Percentiles rank a stretch among this genome's conserved stretches.
These are phyloP conservation scores for Solanum gandarillasii DNA, from an alignment of 257 asterid species.

Conservation along the genomic window DNA sequence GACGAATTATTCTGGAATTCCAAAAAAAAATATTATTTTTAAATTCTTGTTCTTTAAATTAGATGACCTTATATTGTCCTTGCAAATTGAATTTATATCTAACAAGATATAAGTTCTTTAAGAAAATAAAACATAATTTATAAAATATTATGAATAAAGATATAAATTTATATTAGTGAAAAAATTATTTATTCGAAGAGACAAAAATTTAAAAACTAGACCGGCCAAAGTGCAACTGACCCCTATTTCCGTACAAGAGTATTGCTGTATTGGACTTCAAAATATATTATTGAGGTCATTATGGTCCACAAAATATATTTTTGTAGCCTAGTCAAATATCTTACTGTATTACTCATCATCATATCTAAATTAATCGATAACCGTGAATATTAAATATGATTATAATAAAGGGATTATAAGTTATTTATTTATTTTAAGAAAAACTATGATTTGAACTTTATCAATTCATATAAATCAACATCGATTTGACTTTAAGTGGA, in stretches of 20 bases:
- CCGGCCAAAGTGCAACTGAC: not conserved
- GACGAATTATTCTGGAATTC: fast-evolving
- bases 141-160: too few relatives aligned
- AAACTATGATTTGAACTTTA: not conserved
- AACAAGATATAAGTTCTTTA: too few relatives aligned
- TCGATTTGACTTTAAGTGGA: not conserved
- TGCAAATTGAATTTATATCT: too few relatives aligned
- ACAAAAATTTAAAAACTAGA: not conserved
- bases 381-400: too few relatives aligned
- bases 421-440: too few relatives aligned
- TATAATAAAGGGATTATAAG: not conserved
- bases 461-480: not conserved
- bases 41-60: too few relatives aligned
- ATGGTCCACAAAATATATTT: not conserved
- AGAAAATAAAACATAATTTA: too few relatives aligned
- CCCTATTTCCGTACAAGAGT: not conserved
- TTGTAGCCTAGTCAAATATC: too few relatives aligned
- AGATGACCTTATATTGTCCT: too few relatives aligned
- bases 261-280: not conserved
- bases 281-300: not conserved
- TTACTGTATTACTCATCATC: not conserved
- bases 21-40: too few relatives aligned
- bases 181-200: not conserved
- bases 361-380: too few relatives aligned
- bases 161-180: too few relatives aligned